Evolutionary conservation across 768 basidiomycete genomes (phyloP), one percentile per base, ranked within the genome.

Genomic region (Boletus subcaerulescens): DNA sequence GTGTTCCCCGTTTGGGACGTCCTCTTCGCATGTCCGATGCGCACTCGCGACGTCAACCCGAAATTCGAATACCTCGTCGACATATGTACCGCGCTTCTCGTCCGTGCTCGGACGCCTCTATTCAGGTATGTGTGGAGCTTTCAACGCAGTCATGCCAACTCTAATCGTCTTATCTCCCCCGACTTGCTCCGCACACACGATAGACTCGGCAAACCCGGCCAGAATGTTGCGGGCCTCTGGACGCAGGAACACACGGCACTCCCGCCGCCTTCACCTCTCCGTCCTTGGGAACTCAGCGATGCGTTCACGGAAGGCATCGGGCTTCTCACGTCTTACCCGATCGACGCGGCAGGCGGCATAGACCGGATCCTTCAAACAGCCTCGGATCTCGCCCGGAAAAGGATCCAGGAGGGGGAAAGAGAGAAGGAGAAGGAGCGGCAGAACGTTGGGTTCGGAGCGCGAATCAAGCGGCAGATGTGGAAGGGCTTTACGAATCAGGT

Each of bases 11-110:
- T 84, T 5, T 92, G 90, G 90, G 89, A 92, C 65, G 78, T 79
- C 3, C 60, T 92, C 13, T 87, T 91, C 58, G 79, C 86, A 47
- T 75, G 77, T 35, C 79, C 80, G 0, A 75, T 76, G 71, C 74
- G 82, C 60, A 76, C 80, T 42, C 80, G 81, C 35, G 67, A 73
- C n/a, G 36, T 41, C 11, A 81, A 82, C 57, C 80, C 81, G 20
- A 89, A 87, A 66, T 72, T 90, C 2, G 85, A 90, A 24, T 77
- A 77, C 59, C 75, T 91, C n/a, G 64, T 89, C 48, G 85, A 90
- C 58, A 71, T 91, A 31, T 88, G 87, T 56, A 77, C 83, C 0
- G 78, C 81, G 45, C 86, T 91, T 81, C 75, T 91, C 26, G 70
- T 89, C 20, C 77, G 81, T 48, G 77, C 79, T 2, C 80, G 81